Evolutionary conservation across 2,329 filamentous ascomycete genomes (phyloP).

Genomic region (Cercospora beticola): DNA sequence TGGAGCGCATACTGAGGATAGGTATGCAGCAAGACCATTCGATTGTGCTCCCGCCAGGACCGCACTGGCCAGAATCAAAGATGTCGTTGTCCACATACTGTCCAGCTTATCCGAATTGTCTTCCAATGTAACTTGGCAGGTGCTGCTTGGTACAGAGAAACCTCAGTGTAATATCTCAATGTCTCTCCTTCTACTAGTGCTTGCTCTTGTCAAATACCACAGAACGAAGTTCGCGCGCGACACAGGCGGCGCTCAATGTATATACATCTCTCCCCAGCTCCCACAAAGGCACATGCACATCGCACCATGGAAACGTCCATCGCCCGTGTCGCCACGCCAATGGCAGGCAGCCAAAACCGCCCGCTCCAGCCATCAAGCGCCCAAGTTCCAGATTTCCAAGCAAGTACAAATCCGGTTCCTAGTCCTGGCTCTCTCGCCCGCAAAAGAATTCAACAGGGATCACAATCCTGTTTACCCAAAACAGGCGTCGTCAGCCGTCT

Average conservation of each 20-base stretch:
- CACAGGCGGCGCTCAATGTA: not conserved
- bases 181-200: not conserved
- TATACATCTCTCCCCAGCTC: not conserved
- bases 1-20: slow-evolving; percentile 29
- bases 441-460: not conserved
- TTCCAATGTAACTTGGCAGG: not conserved
- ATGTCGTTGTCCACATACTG: slow-evolving; percentile 1
- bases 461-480: not conserved
- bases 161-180: not conserved
- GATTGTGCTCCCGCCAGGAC: slow-evolving; percentile 5
- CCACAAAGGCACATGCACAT: not conserved
- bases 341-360: not conserved
- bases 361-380: not conserved
- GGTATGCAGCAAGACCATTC: slow-evolving; percentile 22
- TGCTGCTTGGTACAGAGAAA: no score
- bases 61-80: not conserved
- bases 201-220: not conserved
- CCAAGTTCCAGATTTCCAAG: not conserved
- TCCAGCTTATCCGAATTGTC: not conserved
- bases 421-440: not conserved
- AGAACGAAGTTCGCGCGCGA: not conserved
- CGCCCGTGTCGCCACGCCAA: not conserved
- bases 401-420: not conserved
- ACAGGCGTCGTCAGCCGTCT: not conserved
- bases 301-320: not conserved